phyloP scores from a whole-genome alignment of 306 rosid genomes.

The Lathyrus oleraceus region DNA sequence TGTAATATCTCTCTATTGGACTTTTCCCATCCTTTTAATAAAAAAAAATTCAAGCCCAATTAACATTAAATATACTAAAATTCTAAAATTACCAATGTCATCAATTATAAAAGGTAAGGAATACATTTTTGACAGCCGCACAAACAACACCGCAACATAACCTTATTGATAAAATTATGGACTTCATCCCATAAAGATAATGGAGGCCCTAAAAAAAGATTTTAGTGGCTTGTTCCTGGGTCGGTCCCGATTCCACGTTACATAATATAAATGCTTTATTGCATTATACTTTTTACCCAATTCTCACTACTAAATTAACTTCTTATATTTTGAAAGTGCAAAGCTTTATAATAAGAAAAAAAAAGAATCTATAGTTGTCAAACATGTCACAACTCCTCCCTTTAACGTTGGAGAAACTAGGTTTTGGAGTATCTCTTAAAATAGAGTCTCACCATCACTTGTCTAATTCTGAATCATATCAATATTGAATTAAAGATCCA shows the following conservation, averaged over 20 bases:
- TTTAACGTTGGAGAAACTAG: background rate
- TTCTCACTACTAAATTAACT: background rate
- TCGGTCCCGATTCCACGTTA: background rate
- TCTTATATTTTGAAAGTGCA: background rate
- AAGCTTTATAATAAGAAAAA: background rate
- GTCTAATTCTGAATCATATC: slow-evolving; percentile 8
- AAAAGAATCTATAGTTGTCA: background rate
- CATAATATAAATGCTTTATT: too few relatives aligned
- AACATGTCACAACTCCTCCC: background rate
- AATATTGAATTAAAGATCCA: slow-evolving; percentile 19
- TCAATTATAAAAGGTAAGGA: too few relatives aligned
- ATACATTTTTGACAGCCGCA: too few relatives aligned
- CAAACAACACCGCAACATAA: too few relatives aligned
- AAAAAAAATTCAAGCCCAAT: too few relatives aligned
- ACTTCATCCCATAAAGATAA: too few relatives aligned
- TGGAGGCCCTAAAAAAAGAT: too few relatives aligned
- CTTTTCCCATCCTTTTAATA: too few relatives aligned
- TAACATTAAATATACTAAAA: too few relatives aligned
- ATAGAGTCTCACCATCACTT: background rate
- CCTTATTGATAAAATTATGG: too few relatives aligned
- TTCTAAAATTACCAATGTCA: too few relatives aligned
- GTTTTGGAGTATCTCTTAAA: background rate
- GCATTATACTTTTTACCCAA: background rate
- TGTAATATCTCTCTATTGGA: too few relatives aligned
- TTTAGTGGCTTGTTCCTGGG: background rate